These are phyloP conservation scores for Trichoderma sp. DNA, from an alignment of 2,329 filamentous ascomycete genomes.

Conservation along the genomic window DNA sequence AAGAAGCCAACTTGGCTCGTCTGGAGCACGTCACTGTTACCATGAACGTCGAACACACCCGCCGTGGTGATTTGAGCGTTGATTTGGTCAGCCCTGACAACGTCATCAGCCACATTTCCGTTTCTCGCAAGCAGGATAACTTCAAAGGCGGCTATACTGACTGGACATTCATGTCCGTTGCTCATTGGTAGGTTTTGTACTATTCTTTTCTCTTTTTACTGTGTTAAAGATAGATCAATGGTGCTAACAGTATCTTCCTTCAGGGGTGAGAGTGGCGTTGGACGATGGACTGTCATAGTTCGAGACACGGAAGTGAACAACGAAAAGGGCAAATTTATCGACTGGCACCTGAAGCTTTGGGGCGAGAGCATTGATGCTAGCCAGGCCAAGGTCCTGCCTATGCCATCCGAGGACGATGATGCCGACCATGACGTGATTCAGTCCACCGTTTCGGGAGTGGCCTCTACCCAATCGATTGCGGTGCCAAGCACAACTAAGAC, in stretches of 20 bases:
- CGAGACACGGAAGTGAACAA: slow-evolving; percentile 83
- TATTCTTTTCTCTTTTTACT: not conserved
- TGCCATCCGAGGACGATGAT: slow-evolving; percentile 83
- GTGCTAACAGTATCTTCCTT: not conserved
- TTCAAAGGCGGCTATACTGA: slow-evolving; percentile 75
- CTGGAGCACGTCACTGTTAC: slow-evolving; percentile 96
- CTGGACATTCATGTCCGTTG: slow-evolving; percentile 99
- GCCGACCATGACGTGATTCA: slow-evolving; percentile 72
- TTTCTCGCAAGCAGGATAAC: slow-evolving; percentile 70
- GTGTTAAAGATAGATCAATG: not conserved
- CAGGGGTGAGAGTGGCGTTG: slow-evolving; percentile 85
- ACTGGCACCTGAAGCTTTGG: slow-evolving; percentile 95
- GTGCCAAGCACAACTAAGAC: slow-evolving; percentile 47
- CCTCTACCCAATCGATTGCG: slow-evolving; percentile 44
- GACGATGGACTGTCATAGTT: slow-evolving; percentile 88
- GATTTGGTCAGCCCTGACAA: slow-evolving; percentile 85
- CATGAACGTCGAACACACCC: slow-evolving; percentile 90
- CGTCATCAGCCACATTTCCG: slow-evolving; percentile 81
- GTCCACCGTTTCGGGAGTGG: slow-evolving; percentile 52
- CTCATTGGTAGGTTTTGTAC: slow-evolving; percentile 73
- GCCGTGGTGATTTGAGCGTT: slow-evolving; percentile 88
- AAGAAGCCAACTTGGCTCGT: slow-evolving; percentile 79
- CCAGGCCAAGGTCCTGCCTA: slow-evolving; percentile 74
- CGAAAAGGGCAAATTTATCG: slow-evolving; percentile 75
- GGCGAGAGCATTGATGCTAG: slow-evolving; percentile 80